Conservation (phyloP, 208 protist species). For the Trypanosoma theileri region DNA sequence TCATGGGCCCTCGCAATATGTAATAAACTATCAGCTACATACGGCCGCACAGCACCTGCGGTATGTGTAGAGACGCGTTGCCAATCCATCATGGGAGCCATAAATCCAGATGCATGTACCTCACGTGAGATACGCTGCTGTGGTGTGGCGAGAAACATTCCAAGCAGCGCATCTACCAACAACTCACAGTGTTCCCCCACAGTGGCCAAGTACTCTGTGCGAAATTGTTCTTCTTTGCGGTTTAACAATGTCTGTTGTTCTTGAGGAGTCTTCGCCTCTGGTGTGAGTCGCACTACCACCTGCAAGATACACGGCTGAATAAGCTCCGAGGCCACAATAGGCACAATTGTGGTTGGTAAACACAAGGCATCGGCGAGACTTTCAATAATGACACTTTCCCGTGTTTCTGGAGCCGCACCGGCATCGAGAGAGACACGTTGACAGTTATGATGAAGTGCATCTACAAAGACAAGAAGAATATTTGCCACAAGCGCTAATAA, state of each 20-base stretch:
- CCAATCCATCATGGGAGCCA: slow-evolving; percentile 79
- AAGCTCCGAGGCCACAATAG: slow-evolving; percentile 72
- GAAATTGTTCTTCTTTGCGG: slow-evolving; percentile 40
- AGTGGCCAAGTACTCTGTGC: slow-evolving; percentile 46
- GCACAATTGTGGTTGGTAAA: slow-evolving; percentile 57
- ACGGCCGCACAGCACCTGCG: slow-evolving; percentile 70
- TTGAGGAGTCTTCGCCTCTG: slow-evolving; percentile 29
- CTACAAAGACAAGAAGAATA: slow-evolving; percentile 70
- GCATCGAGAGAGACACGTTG: slow-evolving; percentile 36
- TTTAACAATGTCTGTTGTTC: slow-evolving; percentile 29
- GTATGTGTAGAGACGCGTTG: slow-evolving; percentile 66
- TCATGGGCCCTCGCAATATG: slow-evolving; percentile 73
- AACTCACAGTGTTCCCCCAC: slow-evolving; percentile 87
- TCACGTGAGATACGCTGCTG: slow-evolving; percentile 75
- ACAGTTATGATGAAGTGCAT: slow-evolving; percentile 67
- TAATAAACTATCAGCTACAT: slow-evolving; percentile 70
- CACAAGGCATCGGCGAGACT: slow-evolving; percentile 82
- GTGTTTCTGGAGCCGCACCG: slow-evolving; percentile 25
- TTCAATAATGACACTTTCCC: slow-evolving; percentile 65
- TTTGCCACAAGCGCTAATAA: slow-evolving; percentile 67
- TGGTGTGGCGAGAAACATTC: slow-evolving; percentile 64
- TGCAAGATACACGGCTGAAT: slow-evolving; percentile 72
- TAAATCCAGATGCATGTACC: slow-evolving; percentile 61
- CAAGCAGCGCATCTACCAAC: slow-evolving; percentile 76
- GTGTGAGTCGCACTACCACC: slow-evolving; percentile 42